Evolutionary conservation across 495 filamentous ascomycete genomes (phyloP), one percentile per base, ranked within the genome.

Genomic region (Collariella sp.): DNA sequence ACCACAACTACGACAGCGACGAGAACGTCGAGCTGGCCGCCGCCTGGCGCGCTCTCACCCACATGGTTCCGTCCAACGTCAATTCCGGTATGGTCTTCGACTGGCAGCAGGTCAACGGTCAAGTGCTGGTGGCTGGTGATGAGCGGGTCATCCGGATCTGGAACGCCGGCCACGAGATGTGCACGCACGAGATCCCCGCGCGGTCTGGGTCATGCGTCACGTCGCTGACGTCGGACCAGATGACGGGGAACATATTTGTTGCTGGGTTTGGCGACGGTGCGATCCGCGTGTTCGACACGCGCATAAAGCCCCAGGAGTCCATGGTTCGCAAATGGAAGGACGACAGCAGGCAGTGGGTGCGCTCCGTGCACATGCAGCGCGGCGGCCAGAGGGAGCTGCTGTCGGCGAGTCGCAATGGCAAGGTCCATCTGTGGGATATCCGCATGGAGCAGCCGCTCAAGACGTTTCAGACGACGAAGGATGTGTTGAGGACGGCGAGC

Each of bases 231-330:
- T 95, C 91, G 2, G 93, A 99, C 66, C 91, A 96, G 72, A 91
- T 97, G 58, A 93, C 91, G 38, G 94, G 94, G 52, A 88, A 95
- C 60, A 83, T 96, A 52, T 96, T 99, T 66, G 83, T 93, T 20
- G 93, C 91, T 20, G 93, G 94, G 11, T 99, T 97, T 54, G 93
- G 94, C 2, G 93, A 99, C 62, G 93, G 93, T n/a, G 90, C 90
- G 12, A 83, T 99, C 24, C 78, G 93, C 41, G 88, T 96, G 22
- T 99, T 96, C 62, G 93, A 99, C 67, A 87, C 90, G 54, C 86
- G 93, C 6, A 68, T 86, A 29, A 81, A 82, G 55, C 84, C 90
- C 5, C 83, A 86, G 38, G 85, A 89, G 33, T 83, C 84, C 31
- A 95, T 96, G 89, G 85, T 97, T 43, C 88, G 84, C 67, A 88